Evolutionary conservation across 2,329 filamentous ascomycete genomes (phyloP), one percentile per base, ranked within the genome.

Genomic region (Pseudohalonectria lignicola): DNA sequence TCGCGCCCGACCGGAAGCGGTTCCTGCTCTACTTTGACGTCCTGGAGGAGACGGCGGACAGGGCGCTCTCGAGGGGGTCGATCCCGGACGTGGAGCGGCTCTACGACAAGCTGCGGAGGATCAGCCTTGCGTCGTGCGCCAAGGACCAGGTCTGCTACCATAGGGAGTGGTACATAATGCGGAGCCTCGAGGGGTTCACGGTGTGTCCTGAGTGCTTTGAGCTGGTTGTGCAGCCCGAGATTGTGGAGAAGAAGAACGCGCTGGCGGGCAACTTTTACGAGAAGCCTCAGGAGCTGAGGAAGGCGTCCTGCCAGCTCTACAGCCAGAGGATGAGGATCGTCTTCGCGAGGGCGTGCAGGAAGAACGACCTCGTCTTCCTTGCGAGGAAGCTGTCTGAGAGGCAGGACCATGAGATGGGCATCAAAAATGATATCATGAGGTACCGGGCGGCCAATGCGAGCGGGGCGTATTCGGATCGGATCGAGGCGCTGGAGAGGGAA

Each of bases 131-230:
- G 3, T 76, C 86, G 52, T 93, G 86, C 52, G 63, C 65, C 16
- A 69, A 76, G 25, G 76, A 83, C 52, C 71, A 67, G n/a, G 66
- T 76, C 4, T 59, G 82, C 3, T 56, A 65, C n/a, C 70, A 76
- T 39, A 71, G 68, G 11, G 63, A 69, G 29, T 95, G 88, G 88
- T 79, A 93, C 55, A 78, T 74, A 39, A 86, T 93, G 55, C 76
- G 82, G 1, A 67, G 74, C 12, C 62, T 93, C 0, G 84, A 82
- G 0, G 74, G 87, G 34, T 76, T 94, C 49, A 86, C 82, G 1
- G 80, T 94, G 4, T 96, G 88, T 57, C 77, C 83, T 45, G 85
- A 90, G 56, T 96, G 88, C 56, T 94, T 83, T 54, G 74, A 85
- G 13, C 78, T 86, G 17, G 73, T 86, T 1, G 75, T 94, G n/a